Evolutionary conservation across 2,329 filamentous ascomycete species (phyloP), one percentile per base, ranked within the genome.

Genomic region (Paracoccidioides brasiliensis): DNA sequence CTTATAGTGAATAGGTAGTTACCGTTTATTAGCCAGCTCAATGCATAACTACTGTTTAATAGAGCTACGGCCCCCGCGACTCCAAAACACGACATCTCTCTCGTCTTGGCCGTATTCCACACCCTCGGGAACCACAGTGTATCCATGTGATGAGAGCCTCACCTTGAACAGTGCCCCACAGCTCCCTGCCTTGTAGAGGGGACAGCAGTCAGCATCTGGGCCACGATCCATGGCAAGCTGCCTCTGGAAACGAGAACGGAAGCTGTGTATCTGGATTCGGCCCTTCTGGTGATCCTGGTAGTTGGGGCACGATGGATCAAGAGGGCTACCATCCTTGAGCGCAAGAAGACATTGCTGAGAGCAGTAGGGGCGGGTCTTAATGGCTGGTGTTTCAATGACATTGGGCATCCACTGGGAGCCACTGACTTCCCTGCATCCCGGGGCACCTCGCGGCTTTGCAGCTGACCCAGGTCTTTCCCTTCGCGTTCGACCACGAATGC

Each of bases 181-280:
- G 40, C 54, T 58, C 14, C 52, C 51, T 14, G 52, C 38, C 30
- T 55, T 42, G 30, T 52, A 50, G 46, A 55, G 55, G 10, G 50
- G 57, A 33, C 48, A 8, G 33, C 57, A 58, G 41, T 58, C 52
- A 10, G 57, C 43, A 53, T 57, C 40, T 9, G 44, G 5, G 0
- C 56, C 56, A 40, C 50, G 43, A 42, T 57, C 56, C 4, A 33
- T 45, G 30, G 50, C 54, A 51, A 59, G 56, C 35, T 59, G 56
- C 22, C 22, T 40, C 5, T 43, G 55, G 22, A 57, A 5, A 32
- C 1, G 3, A 42, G 12, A 14, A 7, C 32, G 8, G 50, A 59
- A 59, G 3, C 33, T 8, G 8, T 49, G 15, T 46, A 41, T 15
- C 5, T 37, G 48, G 41, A 49, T 35, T 33, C 37, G 41, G 14